A percentile compares a stretch with the other conserved stretches of the same genome.
phyloP scores from a whole-genome alignment of 768 basidiomycete species.

The Cyclocybe cylindracea region DNA sequence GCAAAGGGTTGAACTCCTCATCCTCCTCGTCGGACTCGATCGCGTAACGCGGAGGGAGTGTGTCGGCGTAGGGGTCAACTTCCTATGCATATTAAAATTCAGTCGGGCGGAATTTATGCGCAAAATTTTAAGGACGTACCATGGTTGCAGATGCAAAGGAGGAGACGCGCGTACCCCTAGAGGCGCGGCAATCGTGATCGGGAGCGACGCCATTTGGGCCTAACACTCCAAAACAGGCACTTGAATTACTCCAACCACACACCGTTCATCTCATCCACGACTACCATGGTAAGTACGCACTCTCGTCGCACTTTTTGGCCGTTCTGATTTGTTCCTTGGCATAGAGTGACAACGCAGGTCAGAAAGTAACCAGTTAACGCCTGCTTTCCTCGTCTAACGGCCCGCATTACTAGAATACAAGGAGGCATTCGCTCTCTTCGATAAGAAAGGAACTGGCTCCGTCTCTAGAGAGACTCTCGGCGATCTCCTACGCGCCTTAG shows the following conservation, averaged over 20 bases:
- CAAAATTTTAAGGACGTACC: constrained; percentile 1
- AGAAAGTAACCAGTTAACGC: neutral
- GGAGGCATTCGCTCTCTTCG: constrained; percentile 97
- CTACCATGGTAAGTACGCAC: constrained; percentile 29
- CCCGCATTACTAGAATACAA: constrained; percentile 71
- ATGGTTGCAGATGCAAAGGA: neutral
- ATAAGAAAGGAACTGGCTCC: constrained; percentile 92
- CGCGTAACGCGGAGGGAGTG: constrained; percentile 57
- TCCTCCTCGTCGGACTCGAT: constrained; percentile 72
- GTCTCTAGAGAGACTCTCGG: constrained; percentile 89
- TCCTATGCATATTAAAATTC: constrained; percentile 33
- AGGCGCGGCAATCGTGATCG: constrained; percentile 5
- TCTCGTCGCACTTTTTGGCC: neutral
- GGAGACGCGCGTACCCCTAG: neutral
- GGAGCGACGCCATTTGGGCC: constrained; percentile 1
- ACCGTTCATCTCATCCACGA: constrained; percentile 14
- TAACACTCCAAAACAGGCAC: constrained; percentile 10
- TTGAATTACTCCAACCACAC: neutral
- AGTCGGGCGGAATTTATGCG: neutral
- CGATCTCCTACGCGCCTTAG: constrained; percentile 89
- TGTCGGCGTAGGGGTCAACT: constrained; percentile 56
- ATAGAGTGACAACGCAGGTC: constrained; percentile 43
- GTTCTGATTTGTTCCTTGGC: neutral
- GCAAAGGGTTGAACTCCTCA: constrained; percentile 54
- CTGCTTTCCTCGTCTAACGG: neutral